Conservation (phyloP, 2,329 filamentous ascomycete genomes). For the Aureobasidium leucospermi region DNA sequence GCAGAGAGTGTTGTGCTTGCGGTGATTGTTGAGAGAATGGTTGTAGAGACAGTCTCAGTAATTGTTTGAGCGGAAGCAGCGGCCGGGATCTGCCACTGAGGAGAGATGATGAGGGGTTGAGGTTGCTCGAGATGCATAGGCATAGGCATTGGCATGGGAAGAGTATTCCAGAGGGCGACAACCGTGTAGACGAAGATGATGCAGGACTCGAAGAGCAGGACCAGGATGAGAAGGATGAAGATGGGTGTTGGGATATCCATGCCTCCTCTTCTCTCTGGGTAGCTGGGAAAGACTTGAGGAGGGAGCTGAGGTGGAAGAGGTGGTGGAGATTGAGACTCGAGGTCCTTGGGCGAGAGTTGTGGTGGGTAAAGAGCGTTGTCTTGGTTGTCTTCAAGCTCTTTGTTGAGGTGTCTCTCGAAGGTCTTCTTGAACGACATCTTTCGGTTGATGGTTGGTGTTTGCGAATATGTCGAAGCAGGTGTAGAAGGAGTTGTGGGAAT, state of each 20-base stretch:
- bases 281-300: conserved; percentile 21
- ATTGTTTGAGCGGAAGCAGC: not conserved
- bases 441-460: not conserved
- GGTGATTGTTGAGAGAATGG: not conserved
- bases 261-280: conserved; percentile 23
- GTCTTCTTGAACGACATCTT: conserved; percentile 24
- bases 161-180: conserved; percentile 30
- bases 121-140: conserved; percentile 8
- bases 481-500: not conserved
- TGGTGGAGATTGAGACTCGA: conserved; percentile 16
- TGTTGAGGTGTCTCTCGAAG: conserved; percentile 28
- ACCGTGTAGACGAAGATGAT: conserved; percentile 31
- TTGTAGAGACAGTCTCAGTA: not conserved
- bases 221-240: conserved; percentile 26
- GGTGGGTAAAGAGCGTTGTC: conserved; percentile 11
- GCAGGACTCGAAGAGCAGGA: conserved; percentile 27
- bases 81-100: not conserved
- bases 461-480: not conserved
- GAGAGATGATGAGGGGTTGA: conserved; percentile 13
- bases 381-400: conserved; percentile 24
- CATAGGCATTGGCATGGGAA: conserved; percentile 24
- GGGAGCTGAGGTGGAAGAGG: conserved; percentile 16
- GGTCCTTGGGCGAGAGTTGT: conserved; percentile 18
- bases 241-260: conserved; percentile 26
- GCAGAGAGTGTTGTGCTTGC: not conserved